A percentile compares a stretch with the other conserved stretches of the same genome.
phyloP scores from a whole-genome alignment of 1,139 yeast genomes.

The Dujonia santamariae region DNA sequence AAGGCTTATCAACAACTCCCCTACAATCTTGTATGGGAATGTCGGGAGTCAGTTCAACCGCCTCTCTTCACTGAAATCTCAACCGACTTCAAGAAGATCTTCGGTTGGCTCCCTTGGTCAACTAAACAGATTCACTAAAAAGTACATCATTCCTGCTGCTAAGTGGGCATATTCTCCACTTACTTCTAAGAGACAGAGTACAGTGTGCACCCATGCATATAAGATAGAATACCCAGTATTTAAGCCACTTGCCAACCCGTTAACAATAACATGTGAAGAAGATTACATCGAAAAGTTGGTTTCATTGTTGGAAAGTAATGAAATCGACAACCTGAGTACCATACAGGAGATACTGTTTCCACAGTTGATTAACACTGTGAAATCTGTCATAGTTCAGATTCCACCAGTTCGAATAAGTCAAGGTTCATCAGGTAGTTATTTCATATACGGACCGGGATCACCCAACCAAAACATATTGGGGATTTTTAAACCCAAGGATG shows the following conservation, averaged over 20 bases:
- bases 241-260: constrained; percentile 17
- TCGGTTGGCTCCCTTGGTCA: constrained; percentile 13
- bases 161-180: constrained; percentile 24
- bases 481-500: constrained; percentile 77
- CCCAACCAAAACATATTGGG: constrained; percentile 33
- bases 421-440: constrained; percentile 75
- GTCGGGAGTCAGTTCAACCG: too few species aligned
- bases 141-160: constrained; percentile 27
- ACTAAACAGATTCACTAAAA: constrained; percentile 20
- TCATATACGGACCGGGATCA: constrained; percentile 39
- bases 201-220: constrained; percentile 11
- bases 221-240: constrained; percentile 27
- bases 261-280: constrained; percentile 15
- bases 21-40: too few species aligned
- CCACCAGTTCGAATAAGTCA: constrained; percentile 55
- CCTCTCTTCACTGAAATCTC: too few species aligned
- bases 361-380: constrained; percentile 21
- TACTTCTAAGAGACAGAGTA: constrained; percentile 5
- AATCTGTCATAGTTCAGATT: constrained; percentile 10
- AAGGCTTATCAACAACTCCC: too few species aligned
- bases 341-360: constrained; percentile 13
- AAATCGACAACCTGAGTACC: too few species aligned
- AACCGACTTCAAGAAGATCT: constrained; percentile 9
- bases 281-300: constrained; percentile 15
- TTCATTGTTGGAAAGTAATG: too few species aligned